phyloP scores from a whole-genome alignment of 179 eudicot species.

The Patellifolia procumbens region DNA sequence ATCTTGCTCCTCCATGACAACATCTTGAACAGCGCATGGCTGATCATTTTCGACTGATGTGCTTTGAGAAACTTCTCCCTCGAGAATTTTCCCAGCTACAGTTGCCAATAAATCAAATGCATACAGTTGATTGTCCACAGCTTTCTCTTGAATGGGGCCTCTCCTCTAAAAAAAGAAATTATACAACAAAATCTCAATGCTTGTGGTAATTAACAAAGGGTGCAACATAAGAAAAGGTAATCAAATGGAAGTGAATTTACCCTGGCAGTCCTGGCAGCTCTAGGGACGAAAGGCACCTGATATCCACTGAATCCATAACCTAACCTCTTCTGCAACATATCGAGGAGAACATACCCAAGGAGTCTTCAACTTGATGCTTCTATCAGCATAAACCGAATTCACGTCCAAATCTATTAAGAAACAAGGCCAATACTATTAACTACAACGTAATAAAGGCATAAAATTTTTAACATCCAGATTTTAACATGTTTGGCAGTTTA shows the following conservation, averaged over 20 bases:
- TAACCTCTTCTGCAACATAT: slow-evolving; percentile 83
- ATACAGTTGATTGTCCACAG: slow-evolving; percentile 54
- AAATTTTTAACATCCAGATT: not conserved
- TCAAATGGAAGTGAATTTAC: slow-evolving; percentile 39
- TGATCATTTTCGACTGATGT: slow-evolving; percentile 31
- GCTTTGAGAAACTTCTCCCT: slow-evolving; percentile 47
- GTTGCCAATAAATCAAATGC: slow-evolving; percentile 86
- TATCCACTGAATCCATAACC: slow-evolving; percentile 74
- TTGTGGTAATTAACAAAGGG: not conserved
- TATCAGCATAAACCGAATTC: slow-evolving; percentile 2
- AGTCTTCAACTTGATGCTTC: slow-evolving; percentile 23
- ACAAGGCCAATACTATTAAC: not conserved
- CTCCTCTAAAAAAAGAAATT: slow-evolving; percentile 51
- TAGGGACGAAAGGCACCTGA: slow-evolving; percentile 80
- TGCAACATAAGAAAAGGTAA: not conserved
- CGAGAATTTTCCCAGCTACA: slow-evolving; percentile 77
- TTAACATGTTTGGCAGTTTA: too few relatives aligned
- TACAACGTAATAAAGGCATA: not conserved
- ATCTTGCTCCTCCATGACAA: slow-evolving; percentile 33
- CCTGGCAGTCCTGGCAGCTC: slow-evolving; percentile 82
- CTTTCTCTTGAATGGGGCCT: slow-evolving; percentile 45
- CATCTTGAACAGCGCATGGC: slow-evolving; percentile 33
- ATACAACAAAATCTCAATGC: slow-evolving; percentile 2
- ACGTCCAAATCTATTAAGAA: not conserved
- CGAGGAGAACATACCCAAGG: slow-evolving; percentile 59